Base-by-base conservation (phyloP, 73 alveolate species). In the Paramecium sonneborni region DNA sequence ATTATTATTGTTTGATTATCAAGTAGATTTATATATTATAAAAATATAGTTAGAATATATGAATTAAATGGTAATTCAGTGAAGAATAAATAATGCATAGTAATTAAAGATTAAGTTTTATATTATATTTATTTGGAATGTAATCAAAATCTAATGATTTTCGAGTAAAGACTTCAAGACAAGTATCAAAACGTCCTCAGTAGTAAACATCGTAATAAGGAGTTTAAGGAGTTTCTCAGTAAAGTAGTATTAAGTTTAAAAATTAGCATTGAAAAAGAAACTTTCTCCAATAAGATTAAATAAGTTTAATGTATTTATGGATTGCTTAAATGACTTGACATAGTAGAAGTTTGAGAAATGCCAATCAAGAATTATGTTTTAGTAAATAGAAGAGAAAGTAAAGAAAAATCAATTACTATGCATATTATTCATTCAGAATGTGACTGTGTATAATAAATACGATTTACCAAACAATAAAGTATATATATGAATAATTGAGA, bases 391-490 rank as follows among this genome's bases (percentile, higher is more conserved):
- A 79, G 76, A 79, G 30, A 43, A 39, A 79, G 55, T 79, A 7
- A 38, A 24, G 41, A 79, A 79, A 46, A 79, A 79, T 44, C 44
- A 24, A 39, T 79, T 79, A 39, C 38, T 79, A n/a, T 79, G 90
- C 43, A 79, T 79, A 3, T 39, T 79, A 18, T 79, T 79, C 34
- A 79, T 79, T 4, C 18, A 79, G 14, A 79, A 79, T 79, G 90
- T 79, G 21, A 32, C 12, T 8, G 69, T 79, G 28, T 79, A 43
- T 46, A 79, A 46, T 56, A 79, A 79, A 41, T 79, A 79, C 18
- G 90, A 79, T 79, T 46, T 79, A 43, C 90, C 90, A 32, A 79
- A 79, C 18, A 79, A 26, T 26, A 79, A 79, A 79, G 90, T 79
- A 79, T 2, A 11, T 24, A 0, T 39, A 12, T 79, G 43, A 23